Conservation (phyloP, 345 rosid genomes). For the Eucalyptus marginata region DNA sequence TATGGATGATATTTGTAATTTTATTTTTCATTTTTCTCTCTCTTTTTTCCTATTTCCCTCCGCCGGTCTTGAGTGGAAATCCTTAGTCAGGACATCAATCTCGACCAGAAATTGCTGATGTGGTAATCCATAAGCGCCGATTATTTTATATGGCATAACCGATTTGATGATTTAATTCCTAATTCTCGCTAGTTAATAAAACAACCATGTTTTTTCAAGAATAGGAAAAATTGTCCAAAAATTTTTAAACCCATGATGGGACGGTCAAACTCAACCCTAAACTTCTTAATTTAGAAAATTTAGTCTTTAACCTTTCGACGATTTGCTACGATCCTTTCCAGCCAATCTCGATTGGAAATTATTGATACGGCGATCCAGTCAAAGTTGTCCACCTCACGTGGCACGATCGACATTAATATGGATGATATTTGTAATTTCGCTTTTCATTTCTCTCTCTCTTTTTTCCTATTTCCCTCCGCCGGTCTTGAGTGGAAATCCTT, state of each 20-base stretch:
- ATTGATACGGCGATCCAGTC: fast-evolving
- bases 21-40: background rate
- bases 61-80: background rate
- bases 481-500: background rate
- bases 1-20: background rate
- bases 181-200: background rate
- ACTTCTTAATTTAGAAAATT: fast-evolving
- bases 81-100: background rate
- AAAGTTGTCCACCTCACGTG: background rate
- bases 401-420: fast-evolving
- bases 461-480: background rate
- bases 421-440: background rate
- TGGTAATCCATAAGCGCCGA: fast-evolving
- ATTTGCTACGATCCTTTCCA: fast-evolving
- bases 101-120: no score
- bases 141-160: no score
- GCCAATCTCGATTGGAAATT: fast-evolving
- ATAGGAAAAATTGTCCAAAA: background rate
- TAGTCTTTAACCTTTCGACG: fast-evolving
- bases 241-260: fast-evolving
- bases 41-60: background rate
- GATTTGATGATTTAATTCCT: no score
- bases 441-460: background rate
- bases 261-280: fast-evolving
- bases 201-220: background rate